These are phyloP conservation scores for Nitzschia putrida DNA, from an alignment of 108 stramenopile genomes.

Conservation along the genomic window DNA sequence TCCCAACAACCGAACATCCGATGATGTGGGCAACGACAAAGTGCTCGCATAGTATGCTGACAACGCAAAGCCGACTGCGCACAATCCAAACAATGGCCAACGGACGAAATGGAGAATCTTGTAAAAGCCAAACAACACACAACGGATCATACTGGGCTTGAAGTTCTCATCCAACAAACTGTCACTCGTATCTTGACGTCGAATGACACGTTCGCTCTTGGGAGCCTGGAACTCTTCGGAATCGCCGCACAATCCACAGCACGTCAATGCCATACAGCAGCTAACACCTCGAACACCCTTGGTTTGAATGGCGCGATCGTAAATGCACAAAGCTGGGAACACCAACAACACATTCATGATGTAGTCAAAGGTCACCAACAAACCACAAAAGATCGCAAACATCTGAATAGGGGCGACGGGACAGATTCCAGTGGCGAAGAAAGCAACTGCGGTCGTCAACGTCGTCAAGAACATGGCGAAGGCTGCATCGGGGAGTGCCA, in stretches of 20 bases:
- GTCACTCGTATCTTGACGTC: background rate
- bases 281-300: background rate
- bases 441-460: conserved; percentile 49
- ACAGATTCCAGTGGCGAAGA: conserved; percentile 55
- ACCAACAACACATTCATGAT: conserved; percentile 45
- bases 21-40: conserved; percentile 31
- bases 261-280: background rate
- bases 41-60: conserved; percentile 30
- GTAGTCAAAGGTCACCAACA: conserved; percentile 51
- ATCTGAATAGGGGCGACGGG: conserved; percentile 47
- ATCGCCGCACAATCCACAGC: background rate
- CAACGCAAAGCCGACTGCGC: conserved; percentile 19
- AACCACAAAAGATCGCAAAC: conserved; percentile 65
- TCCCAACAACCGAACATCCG: conserved; percentile 41
- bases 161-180: background rate
- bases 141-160: conserved; percentile 28
- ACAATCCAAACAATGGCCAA: conserved; percentile 31
- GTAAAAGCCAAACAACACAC: conserved; percentile 34
- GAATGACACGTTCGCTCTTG: background rate
- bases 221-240: background rate
- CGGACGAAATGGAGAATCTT: conserved; percentile 31
- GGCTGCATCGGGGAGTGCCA: conserved; percentile 54
- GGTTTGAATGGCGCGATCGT: conserved; percentile 26
- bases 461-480: conserved; percentile 54
- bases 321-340: conserved; percentile 58